A percentile compares a stretch with the other conserved stretches of the same genome.
Evolutionary conservation across 768 basidiomycete genomes (phyloP).

Genomic region (Hemileccinum impolitum): DNA sequence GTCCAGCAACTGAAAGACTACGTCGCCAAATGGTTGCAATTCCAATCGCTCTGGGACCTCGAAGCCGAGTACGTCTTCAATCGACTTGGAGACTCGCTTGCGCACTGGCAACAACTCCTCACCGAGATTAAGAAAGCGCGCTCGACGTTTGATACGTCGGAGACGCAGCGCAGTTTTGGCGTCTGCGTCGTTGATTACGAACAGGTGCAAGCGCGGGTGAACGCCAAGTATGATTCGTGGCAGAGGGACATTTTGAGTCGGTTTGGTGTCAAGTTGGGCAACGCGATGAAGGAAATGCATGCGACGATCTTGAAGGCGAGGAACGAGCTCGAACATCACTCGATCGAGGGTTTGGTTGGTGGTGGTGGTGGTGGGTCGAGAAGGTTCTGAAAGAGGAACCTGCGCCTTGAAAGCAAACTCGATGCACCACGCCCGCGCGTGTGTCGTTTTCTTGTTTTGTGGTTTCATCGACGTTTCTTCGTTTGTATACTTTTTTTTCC

Average conservation of each 20-base stretch:
- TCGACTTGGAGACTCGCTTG: constrained; percentile 90
- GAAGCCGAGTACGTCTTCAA: constrained; percentile 97
- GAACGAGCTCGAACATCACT: constrained; percentile 94
- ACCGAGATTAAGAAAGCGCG: constrained; percentile 97
- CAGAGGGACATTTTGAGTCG: constrained; percentile 90
- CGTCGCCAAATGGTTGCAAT: constrained; percentile 97
- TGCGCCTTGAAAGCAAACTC: neutral
- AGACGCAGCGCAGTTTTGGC: constrained; percentile 88
- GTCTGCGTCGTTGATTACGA: constrained; percentile 96
- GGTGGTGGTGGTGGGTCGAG: constrained; percentile 47
- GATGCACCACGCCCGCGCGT: neutral
- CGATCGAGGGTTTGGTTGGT: constrained; percentile 85
- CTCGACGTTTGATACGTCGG: constrained; percentile 94
- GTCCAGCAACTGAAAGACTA: constrained; percentile 85
- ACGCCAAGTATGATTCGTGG: constrained; percentile 98
- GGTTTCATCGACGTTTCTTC: neutral
- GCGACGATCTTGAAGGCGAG: constrained; percentile 88
- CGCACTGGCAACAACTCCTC: constrained; percentile 92
- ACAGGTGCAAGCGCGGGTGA: constrained; percentile 95
- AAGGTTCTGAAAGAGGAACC: constrained; percentile 43
- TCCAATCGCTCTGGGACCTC: constrained; percentile 98
- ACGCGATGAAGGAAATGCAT: constrained; percentile 98
- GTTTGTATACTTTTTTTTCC: no score
- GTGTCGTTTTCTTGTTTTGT: neutral
- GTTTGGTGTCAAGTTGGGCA: constrained; percentile 90